A percentile compares a stretch with the other conserved stretches of the same genome.
Evolutionary conservation across 148 eudicot species (phyloP).

Genomic region (Spergularia marina): DNA sequence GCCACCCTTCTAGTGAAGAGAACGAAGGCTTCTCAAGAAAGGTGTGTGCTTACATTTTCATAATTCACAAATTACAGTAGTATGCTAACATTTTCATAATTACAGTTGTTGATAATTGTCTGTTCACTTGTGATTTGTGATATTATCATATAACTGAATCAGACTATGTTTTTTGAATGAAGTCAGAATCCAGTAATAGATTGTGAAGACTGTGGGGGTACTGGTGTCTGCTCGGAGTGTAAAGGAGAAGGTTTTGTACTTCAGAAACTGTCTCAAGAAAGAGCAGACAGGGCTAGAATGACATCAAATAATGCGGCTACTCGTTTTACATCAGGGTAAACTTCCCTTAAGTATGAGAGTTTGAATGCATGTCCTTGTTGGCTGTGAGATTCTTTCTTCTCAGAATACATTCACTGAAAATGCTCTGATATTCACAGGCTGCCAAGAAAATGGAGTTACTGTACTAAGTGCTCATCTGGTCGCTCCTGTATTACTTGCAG

Average conservation of each 20-base stretch:
- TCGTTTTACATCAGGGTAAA: slow-evolving; percentile 89
- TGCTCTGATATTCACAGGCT: slow-evolving; percentile 49
- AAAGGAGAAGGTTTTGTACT: slow-evolving; percentile 92
- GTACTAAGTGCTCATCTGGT: slow-evolving; percentile 79
- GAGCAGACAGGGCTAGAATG: slow-evolving; percentile 73
- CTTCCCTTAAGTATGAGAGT: not conserved
- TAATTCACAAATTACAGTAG: too few relatives aligned
- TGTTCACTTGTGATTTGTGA: not conserved
- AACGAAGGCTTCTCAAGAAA: slow-evolving; percentile 52
- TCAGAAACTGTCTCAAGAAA: slow-evolving; percentile 63
- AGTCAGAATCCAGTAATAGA: slow-evolving; percentile 52
- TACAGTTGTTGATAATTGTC: not conserved
- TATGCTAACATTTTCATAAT: not conserved
- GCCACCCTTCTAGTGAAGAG: slow-evolving; percentile 68
- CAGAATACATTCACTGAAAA: not conserved
- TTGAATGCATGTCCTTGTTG: not conserved
- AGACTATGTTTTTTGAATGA: slow-evolving; percentile 25
- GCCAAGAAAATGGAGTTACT: slow-evolving; percentile 98
- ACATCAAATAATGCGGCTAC: slow-evolving; percentile 72
- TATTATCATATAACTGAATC: slow-evolving; percentile 2
- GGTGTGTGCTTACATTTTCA: slow-evolving; percentile 36
- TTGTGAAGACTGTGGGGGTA: slow-evolving; percentile 86
- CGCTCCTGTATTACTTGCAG: slow-evolving; percentile 78
- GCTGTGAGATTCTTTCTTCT: not conserved
- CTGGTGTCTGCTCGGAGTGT: slow-evolving; percentile 92